phyloP scores from a whole-genome alignment of 805 yeast genomes.

The Yarrowia divulgata region DNA sequence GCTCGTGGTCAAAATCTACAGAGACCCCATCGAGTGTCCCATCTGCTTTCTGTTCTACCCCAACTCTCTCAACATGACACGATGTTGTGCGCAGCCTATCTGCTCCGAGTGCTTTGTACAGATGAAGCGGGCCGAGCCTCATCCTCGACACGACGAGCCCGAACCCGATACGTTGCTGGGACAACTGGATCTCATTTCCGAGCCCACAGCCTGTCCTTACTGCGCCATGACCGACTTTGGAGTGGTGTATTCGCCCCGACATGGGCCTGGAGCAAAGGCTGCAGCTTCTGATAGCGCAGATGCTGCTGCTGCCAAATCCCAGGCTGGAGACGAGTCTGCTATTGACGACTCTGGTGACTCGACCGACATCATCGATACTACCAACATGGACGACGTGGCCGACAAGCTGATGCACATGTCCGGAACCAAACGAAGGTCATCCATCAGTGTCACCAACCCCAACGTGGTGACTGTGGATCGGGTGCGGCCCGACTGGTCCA shows the following conservation, averaged over 20 bases:
- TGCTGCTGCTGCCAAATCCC: conserved; percentile 1
- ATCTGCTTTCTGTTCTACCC: conserved; percentile 92
- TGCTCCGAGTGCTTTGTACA: conserved; percentile 98
- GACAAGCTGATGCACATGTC: conserved; percentile 38
- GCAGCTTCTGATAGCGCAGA: conserved; percentile 10
- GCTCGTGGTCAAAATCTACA: conserved; percentile 66
- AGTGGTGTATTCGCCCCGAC: conserved; percentile 77
- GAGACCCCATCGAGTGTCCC: conserved; percentile 83
- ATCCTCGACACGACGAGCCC: conserved; percentile 76
- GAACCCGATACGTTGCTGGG: conserved; percentile 34
- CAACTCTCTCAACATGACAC: conserved; percentile 71
- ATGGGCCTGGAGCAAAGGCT: conserved; percentile 47
- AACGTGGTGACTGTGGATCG: conserved; percentile 79
- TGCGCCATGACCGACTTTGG: conserved; percentile 90
- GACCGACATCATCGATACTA: conserved; percentile 1
- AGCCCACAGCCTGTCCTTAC: conserved; percentile 90
- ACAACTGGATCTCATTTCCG: conserved; percentile 66
- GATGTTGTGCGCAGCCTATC: conserved; percentile 92
- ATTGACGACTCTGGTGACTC: conserved; percentile 24
- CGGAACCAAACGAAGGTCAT: conserved; percentile 25
- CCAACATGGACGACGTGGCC: conserved; percentile 38
- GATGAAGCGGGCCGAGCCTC: conserved; percentile 89
- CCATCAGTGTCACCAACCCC: conserved; percentile 67
- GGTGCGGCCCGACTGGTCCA: conserved; percentile 94
- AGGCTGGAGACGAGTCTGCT: conserved; percentile 14